Percentiles rank a stretch among this genome's conserved stretches.
These are phyloP conservation scores for Vaccinium vitisidaea DNA, from an alignment of 148 eudicot genomes.

Conservation along the genomic window DNA sequence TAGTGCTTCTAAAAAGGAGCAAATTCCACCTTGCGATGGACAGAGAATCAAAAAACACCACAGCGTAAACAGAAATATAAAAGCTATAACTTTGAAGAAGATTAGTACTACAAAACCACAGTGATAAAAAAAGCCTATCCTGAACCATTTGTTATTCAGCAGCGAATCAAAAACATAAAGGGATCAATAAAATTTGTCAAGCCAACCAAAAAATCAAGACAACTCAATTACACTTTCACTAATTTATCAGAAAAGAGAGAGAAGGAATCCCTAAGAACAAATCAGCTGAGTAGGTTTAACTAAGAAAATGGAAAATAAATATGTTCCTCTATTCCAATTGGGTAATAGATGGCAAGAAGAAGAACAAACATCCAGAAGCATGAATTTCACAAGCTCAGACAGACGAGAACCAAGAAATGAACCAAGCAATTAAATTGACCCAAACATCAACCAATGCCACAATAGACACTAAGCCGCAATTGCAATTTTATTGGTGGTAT, in stretches of 20 bases:
- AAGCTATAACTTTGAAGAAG: neutral
- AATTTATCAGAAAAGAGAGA: neutral
- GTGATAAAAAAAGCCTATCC: neutral
- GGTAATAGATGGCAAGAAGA: neutral
- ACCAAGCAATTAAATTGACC: neutral
- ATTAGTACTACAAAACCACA: neutral
- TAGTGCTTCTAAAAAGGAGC: neutral
- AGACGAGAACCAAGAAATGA: neutral
- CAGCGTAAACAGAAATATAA: neutral
- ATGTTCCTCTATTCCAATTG: too few species aligned
- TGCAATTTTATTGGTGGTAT: neutral
- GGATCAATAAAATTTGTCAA: neutral
- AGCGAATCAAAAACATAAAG: neutral
- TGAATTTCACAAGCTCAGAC: neutral
- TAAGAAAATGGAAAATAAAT: too few species aligned
- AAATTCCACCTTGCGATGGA: neutral
- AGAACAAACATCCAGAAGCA: neutral
- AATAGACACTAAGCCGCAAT: neutral
- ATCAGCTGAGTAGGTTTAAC: neutral
- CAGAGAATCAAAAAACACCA: neutral
- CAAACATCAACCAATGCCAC: neutral
- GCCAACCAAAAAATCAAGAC: neutral
- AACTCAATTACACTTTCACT: neutral
- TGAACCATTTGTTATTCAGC: neutral
- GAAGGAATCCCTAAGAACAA: neutral